phyloP scores from a whole-genome alignment of 2,329 filamentous ascomycete genomes.

The Diaporthe ilicicola region DNA sequence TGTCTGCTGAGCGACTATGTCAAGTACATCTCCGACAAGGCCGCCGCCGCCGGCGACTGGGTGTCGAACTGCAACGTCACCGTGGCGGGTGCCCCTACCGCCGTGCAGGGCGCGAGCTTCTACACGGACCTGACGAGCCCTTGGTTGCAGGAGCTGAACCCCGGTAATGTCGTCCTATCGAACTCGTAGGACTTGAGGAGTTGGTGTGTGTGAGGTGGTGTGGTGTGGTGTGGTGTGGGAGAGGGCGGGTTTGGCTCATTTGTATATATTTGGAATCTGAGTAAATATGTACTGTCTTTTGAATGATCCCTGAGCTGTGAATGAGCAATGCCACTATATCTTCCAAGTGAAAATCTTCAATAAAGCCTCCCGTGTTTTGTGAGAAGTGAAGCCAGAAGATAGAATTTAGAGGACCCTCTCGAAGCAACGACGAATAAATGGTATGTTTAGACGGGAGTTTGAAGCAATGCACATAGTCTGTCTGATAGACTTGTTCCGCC shows the following conservation, averaged over 20 bases:
- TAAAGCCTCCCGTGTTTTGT: background rate
- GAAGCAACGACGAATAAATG: too few relatives aligned
- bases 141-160: constrained; percentile 42
- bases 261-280: background rate
- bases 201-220: background rate
- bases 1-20: constrained; percentile 58
- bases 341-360: background rate
- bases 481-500: too few relatives aligned
- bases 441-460: too few relatives aligned
- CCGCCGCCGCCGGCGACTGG: constrained; percentile 58
- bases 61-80: constrained; percentile 57
- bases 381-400: background rate
- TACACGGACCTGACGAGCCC: constrained; percentile 54
- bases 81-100: constrained; percentile 46
- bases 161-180: constrained; percentile 17
- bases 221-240: background rate
- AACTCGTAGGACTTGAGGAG: constrained; percentile 24
- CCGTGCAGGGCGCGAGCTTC: constrained; percentile 57
- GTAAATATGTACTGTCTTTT: background rate
- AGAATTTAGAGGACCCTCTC: background rate
- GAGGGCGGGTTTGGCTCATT: background rate
- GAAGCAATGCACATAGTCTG: background rate
- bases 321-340: background rate
- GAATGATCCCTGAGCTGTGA: background rate
- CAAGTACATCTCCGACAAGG: constrained; percentile 54